Base-by-base conservation (phyloP, 768 basidiomycete species). In the Tephrocybe rancida region DNA sequence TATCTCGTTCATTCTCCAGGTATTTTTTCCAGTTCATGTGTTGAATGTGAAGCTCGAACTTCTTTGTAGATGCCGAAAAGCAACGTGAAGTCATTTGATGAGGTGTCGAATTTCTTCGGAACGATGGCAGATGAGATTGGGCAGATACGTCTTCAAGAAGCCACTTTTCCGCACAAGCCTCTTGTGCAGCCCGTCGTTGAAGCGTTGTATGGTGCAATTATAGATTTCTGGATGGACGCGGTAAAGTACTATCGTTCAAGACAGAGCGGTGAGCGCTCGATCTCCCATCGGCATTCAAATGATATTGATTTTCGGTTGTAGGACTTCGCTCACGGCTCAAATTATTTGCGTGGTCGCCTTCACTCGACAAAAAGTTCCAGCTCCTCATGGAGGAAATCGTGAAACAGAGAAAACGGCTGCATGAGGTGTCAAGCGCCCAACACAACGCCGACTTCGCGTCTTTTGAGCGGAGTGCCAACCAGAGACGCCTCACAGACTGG, bases 141-240 rank as follows among this genome's bases (percentile, higher is more conserved):
- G 25, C 21, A 39, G 5, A 39, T 53, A 18, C 9, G 22, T 6
- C 14, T 45, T 18, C n/a, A 27, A 1, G 44, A 52, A 18, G 35
- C 38, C 4, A 41, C 52, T 1, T 53, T 53, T 22, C n/a, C 1
- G 19, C 3, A 22, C 22, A 38, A 44, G 25, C 16, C 26, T 14
- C 44, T 53, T 10, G 52, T 53, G 8, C 19, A 38, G 14, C 13
- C 44, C 8, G 45, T 41, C 5, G 38, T 53, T n/a, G 44, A 46
- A 22, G 25, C 44, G 19, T 22, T 53, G 19, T 53, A 53, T 39
- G 19, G n/a, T 7, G 44, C 52, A 1, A 53, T 52, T 5, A 5
- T 52, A 11, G 35, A 30, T 6, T 52, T 52, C 44, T 52, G 51
- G 51, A 44, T 52, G 11, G 34, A 52, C 26, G 51, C 51, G 18